These are phyloP conservation scores for Melaleuca quinquenervia DNA, from an alignment of 345 rosid genomes.

Conservation along the genomic window DNA sequence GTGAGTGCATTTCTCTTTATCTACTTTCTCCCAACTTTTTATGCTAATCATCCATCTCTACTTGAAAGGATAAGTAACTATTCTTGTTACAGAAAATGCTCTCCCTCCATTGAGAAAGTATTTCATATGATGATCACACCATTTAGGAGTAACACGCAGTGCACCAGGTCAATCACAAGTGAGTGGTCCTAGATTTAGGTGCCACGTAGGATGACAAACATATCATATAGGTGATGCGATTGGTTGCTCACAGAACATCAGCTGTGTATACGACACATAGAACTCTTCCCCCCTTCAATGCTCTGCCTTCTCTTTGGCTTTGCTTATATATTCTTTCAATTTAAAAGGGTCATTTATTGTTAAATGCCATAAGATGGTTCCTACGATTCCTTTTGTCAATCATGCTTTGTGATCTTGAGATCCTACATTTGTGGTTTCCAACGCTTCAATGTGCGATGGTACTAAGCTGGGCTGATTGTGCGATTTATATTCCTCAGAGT, in stretches of 20 bases:
- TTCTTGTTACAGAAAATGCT: neutral
- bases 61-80: neutral
- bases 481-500: conserved; percentile 35
- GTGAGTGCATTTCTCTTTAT: conserved; percentile 14
- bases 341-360: neutral
- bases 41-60: neutral
- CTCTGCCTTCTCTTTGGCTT: neutral
- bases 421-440: neutral
- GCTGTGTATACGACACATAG: neutral
- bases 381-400: neutral
- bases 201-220: neutral
- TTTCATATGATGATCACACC: neutral
- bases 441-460: neutral
- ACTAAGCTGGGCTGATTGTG: neutral
- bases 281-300: neutral
- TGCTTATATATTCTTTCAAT: neutral
- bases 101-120: neutral
- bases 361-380: neutral
- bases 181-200: neutral
- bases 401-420: neutral
- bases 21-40: neutral
- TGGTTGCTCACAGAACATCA: neutral
- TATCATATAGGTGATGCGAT: neutral
- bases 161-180: neutral
- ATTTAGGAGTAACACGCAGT: neutral